phyloP scores from a whole-genome alignment of 306 rosid species.

The Dalbergia oliveri region DNA sequence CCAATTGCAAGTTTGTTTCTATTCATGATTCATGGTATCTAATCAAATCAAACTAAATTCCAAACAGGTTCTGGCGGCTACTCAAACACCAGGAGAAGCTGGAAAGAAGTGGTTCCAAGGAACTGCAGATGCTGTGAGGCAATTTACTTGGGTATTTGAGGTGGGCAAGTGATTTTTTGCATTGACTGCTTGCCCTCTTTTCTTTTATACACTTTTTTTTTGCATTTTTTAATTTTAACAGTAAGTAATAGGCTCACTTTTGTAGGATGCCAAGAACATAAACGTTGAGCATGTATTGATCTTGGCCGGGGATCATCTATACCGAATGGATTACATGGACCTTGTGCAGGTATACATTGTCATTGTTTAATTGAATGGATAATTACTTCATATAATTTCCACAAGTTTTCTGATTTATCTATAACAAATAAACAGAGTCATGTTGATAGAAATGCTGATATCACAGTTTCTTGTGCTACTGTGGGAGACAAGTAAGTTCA shows the following conservation, averaged over 20 bases:
- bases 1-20: conserved; percentile 32
- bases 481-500: conserved; percentile 71
- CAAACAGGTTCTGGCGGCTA: conserved; percentile 93
- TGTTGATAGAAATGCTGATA: conserved; percentile 77
- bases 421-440: conserved; percentile 69
- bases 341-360: conserved; percentile 71
- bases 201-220: background rate
- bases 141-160: conserved; percentile 95
- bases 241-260: conserved; percentile 34
- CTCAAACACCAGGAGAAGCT: conserved; percentile 91
- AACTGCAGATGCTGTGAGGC: conserved; percentile 99
- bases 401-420: conserved; percentile 37
- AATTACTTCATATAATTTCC: conserved; percentile 29
- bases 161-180: conserved; percentile 49
- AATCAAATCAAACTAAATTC: conserved; percentile 41
- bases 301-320: conserved; percentile 93
- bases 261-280: conserved; percentile 83
- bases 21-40: conserved; percentile 34
- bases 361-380: background rate
- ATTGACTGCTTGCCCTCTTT: background rate
- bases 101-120: conserved; percentile 98
- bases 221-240: background rate
- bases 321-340: conserved; percentile 96
- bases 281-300: conserved; percentile 79
- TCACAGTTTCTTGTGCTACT: conserved; percentile 79